Base-by-base conservation (phyloP, 78 protist species). In the Bodo saltans region DNA sequence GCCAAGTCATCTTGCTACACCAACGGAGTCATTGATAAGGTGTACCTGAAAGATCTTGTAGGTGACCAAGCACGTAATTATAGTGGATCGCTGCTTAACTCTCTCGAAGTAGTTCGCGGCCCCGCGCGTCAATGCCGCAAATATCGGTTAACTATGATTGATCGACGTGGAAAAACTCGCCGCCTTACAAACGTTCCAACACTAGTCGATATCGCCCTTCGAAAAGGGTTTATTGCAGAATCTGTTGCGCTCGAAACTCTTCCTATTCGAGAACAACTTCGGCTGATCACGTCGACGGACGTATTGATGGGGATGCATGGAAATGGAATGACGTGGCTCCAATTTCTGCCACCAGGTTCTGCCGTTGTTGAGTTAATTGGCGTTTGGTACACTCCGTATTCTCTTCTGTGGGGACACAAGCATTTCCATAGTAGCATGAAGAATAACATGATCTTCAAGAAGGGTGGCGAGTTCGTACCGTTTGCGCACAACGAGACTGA, bases 271-370 rank as follows among this genome's bases (percentile, higher is more conserved):
- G 81, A 76, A 26, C 81, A 76, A 12, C 12, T 76, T 27, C 41
- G 33, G 72, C 3, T 76, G 40, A 29, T 76, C 34, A 29, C 69
- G 29, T 42, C 17, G 41, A 76, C 81, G 17, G 81, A 76, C 35
- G 34, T 76, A 29, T 38, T 76, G 37, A 23, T 76, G 4, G 81
- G 81, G 34, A 39, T 76, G 70, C 81, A 76, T 38, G 81, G 81
- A 32, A 76, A 76, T 27, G 81, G 53, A 35, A 33, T 76, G 67
- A 76, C 35, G 12, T 76, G 81, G 81, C 12, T 38, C 27, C 35
- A 37, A 12, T 76, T 76, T 38, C 81, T 30, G 35, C 42, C 12
- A 67, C 12, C 35, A 8, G 81, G 81, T 23, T 11, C 72, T 28
- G 12, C 8, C 41, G 81, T 30, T 33, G 42, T 76, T 17, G 81